Conservation (phyloP, 2,329 filamentous ascomycete genomes). For the Cordyceps militaris region DNA sequence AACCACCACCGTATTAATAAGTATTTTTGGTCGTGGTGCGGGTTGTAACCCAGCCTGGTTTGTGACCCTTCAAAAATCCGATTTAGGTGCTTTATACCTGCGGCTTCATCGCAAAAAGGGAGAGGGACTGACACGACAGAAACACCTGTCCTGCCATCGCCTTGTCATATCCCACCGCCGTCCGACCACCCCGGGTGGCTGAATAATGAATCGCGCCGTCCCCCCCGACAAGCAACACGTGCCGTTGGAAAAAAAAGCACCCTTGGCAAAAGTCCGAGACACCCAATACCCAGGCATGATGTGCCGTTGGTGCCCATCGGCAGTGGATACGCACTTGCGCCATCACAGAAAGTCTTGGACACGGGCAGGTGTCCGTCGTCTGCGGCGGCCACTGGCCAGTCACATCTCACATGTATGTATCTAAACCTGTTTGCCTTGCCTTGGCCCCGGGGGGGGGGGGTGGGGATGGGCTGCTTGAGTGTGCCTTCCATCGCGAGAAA, state of each 20-base stretch:
- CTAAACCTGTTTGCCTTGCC: not conserved
- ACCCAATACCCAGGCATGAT: not conserved
- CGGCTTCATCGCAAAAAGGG: too few species aligned
- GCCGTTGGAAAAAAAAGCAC: not conserved
- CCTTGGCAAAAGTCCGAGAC: not conserved
- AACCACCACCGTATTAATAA: not conserved
- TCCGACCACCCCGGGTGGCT: not conserved
- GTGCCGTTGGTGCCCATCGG: constrained; percentile 6
- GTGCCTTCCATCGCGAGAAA: not conserved
- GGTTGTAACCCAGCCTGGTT: not conserved
- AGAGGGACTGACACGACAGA: too few species aligned
- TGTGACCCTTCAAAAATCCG: not conserved
- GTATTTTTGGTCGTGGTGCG: not conserved
- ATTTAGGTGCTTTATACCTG: too few species aligned
- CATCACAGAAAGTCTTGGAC: not conserved
- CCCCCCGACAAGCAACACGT: not conserved
- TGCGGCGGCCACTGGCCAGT: not conserved
- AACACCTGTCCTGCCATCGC: too few species aligned
- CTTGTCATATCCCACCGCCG: not conserved
- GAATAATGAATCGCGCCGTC: not conserved
- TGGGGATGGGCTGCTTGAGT: not conserved
- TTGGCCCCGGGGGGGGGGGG: not conserved
- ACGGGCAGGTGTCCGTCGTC: constrained; percentile 4
- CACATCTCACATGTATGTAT: not conserved
- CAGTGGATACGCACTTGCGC: not conserved